Conservation (phyloP, 257 asterid species). For the Petunia secreta region DNA sequence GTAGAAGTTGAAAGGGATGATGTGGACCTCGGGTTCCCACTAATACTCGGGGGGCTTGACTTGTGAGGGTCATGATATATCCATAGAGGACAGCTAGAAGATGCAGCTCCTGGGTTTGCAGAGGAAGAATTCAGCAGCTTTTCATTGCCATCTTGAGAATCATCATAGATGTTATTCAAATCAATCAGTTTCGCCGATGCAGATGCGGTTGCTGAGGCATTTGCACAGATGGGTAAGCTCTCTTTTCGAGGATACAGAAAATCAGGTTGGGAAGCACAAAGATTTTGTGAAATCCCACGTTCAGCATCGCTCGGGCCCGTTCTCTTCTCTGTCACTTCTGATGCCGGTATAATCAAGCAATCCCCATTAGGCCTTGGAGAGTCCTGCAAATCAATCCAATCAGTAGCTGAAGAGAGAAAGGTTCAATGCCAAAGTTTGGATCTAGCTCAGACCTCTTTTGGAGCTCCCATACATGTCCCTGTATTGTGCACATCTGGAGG, state of each 20-base stretch:
- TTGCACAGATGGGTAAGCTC: constrained; percentile 42
- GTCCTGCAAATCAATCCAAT: constrained; percentile 43
- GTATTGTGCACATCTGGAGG: constrained; percentile 39
- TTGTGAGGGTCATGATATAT: constrained; percentile 54
- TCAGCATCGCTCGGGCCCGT: constrained; percentile 38
- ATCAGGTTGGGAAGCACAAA: constrained; percentile 43
- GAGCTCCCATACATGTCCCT: constrained; percentile 36
- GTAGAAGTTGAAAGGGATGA: constrained; percentile 76
- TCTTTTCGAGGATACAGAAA: constrained; percentile 39
- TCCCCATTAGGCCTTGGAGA: constrained; percentile 28
- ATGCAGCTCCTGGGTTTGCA: constrained; percentile 39
- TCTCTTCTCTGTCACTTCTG: constrained; percentile 32
- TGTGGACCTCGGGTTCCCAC: constrained; percentile 77
- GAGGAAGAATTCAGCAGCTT: constrained; percentile 45
- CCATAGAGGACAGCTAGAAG: constrained; percentile 54
- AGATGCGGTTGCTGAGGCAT: constrained; percentile 35
- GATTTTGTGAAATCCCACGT: constrained; percentile 42
- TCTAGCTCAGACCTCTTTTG: constrained; percentile 42
- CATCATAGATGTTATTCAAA: constrained; percentile 80
- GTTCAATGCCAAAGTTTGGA: neutral
- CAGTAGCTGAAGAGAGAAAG: constrained; percentile 28
- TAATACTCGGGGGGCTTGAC: constrained; percentile 65
- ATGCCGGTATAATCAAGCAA: constrained; percentile 31
- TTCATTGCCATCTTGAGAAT: constrained; percentile 70
- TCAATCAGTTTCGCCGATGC: constrained; percentile 64